phyloP scores from a whole-genome alignment of 164 flowering plant genomes.

The Piper longum region DNA sequence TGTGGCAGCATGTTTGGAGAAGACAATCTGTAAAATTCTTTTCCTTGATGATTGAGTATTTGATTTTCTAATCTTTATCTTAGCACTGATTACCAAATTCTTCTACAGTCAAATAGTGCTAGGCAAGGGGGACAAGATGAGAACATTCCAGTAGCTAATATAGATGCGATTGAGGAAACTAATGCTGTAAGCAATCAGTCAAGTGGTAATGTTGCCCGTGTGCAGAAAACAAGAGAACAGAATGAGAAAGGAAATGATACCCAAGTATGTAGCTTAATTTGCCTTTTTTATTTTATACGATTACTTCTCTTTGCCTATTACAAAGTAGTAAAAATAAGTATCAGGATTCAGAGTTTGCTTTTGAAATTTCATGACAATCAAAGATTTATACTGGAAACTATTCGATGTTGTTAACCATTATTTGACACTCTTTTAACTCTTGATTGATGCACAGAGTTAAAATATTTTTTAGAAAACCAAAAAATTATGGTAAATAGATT shows the following conservation, averaged over 20 bases:
- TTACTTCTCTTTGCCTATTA: not conserved
- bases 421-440: too few relatives aligned
- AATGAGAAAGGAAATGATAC: conserved; percentile 72
- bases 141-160: conserved; percentile 22
- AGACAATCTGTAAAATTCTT: conserved; percentile 55
- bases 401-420: too few relatives aligned
- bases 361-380: too few relatives aligned
- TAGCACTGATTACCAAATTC: not conserved
- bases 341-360: too few relatives aligned
- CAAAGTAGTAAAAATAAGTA: too few relatives aligned
- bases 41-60: not conserved
- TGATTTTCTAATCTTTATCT: not conserved
- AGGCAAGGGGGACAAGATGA: conserved; percentile 17
- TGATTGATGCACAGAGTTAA: too few relatives aligned
- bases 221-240: conserved; percentile 26
- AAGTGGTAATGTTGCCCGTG: conserved; percentile 25
- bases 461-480: too few relatives aligned
- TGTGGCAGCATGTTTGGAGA: conserved; percentile 99
- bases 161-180: conserved; percentile 35
- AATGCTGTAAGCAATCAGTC: conserved; percentile 45
- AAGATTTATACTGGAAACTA: too few relatives aligned
- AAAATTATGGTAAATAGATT: too few relatives aligned
- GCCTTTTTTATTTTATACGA: not conserved
- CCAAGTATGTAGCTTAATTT: conserved; percentile 38
- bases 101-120: conserved; percentile 18